Evolutionary conservation across 129 eudicot genomes (phyloP).

Genomic region (Flaveria ramosissima): DNA sequence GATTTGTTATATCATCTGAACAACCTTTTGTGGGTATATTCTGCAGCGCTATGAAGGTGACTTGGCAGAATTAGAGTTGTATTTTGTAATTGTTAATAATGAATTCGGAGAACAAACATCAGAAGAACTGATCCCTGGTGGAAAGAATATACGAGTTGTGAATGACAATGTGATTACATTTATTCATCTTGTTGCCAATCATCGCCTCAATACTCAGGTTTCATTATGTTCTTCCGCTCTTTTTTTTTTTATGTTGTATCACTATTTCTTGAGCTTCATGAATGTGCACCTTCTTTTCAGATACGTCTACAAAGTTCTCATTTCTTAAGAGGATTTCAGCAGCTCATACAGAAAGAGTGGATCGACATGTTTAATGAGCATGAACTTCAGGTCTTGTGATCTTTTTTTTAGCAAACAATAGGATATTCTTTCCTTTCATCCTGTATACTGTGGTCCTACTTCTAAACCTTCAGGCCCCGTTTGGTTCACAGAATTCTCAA

Average conservation of each 20-base stretch:
- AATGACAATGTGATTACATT: conserved; percentile 85
- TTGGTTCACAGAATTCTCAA: too few species aligned
- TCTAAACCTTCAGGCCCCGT: conserved; percentile 7
- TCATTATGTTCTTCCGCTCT: background rate
- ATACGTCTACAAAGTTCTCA: conserved; percentile 96
- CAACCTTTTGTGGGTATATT: conserved; percentile 16
- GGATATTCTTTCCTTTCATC: background rate
- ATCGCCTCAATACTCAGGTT: conserved; percentile 93
- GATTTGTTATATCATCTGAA: conserved; percentile 3
- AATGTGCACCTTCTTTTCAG: conserved; percentile 43
- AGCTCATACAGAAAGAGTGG: conserved; percentile 90
- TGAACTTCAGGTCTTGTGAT: conserved; percentile 83
- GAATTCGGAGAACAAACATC: conserved; percentile 94
- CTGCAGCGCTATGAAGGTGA: conserved; percentile 81
- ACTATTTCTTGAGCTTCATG: conserved; percentile 2
- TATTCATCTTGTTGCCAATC: conserved; percentile 94
- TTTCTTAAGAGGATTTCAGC: conserved; percentile 88
- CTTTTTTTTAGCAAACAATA: too few species aligned
- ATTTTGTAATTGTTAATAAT: conserved; percentile 83
- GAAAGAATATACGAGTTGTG: conserved; percentile 77
- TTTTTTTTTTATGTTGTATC: conserved; percentile 11
- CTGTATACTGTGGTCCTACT: background rate
- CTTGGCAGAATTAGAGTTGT: conserved; percentile 77
- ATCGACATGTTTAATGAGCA: conserved; percentile 97
- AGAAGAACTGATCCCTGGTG: conserved; percentile 84